These are phyloP conservation scores for Dendrocalamus sinicus DNA, from an alignment of 176 grass and related monocot species.

Conservation along the genomic window DNA sequence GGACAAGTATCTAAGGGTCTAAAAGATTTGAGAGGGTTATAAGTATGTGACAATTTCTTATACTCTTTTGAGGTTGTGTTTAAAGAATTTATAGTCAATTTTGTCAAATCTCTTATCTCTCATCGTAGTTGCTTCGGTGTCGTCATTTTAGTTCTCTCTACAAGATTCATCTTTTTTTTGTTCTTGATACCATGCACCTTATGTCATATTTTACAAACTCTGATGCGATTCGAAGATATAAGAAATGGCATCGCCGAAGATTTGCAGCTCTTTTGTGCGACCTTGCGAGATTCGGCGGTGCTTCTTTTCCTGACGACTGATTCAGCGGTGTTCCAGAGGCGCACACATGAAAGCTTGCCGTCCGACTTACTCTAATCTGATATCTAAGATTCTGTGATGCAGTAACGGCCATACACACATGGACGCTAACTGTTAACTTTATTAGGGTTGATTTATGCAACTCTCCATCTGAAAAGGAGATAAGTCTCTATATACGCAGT, in stretches of 20 bases:
- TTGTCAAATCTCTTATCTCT: too few species aligned
- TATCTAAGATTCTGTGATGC: not conserved
- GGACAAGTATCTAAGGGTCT: too few species aligned
- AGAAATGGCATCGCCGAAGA: not conserved
- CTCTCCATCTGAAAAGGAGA: constrained; percentile 9
- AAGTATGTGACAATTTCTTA: too few species aligned
- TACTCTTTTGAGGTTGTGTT: too few species aligned
- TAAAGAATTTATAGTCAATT: too few species aligned
- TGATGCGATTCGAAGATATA: too few species aligned
- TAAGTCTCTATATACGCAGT: not conserved
- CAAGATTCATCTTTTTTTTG: too few species aligned
- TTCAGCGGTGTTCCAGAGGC: not conserved
- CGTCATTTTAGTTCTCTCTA: too few species aligned
- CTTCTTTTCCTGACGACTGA: not conserved
- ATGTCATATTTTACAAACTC: too few species aligned
- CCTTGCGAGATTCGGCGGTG: not conserved
- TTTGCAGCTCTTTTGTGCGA: not conserved
- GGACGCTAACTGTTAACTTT: not conserved
- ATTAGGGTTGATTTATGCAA: not conserved
- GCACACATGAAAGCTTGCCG: constrained; percentile 6
- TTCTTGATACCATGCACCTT: too few species aligned
- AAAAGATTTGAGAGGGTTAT: too few species aligned
- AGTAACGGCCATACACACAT: not conserved
- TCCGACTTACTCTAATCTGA: not conserved
- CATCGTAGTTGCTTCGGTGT: too few species aligned